Percentiles rank a stretch among this genome's conserved stretches.
phyloP scores from a whole-genome alignment of 202 grass and related monocot genomes.

The Zoysia matrella region DNA sequence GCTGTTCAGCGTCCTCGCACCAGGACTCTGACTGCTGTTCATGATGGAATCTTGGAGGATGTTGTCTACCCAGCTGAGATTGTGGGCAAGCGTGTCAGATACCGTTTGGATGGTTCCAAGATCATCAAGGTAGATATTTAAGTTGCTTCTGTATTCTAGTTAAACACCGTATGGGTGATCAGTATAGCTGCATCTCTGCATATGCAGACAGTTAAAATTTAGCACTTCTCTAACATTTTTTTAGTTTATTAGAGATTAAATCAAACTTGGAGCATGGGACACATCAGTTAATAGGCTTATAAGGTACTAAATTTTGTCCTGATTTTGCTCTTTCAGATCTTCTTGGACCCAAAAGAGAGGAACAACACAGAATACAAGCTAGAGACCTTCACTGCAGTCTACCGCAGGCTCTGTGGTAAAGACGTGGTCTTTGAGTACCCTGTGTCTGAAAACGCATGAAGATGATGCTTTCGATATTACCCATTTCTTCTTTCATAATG shows the following conservation, averaged over 20 bases:
- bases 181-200: background rate
- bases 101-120: conserved; percentile 80
- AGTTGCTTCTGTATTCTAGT: background rate
- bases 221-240: no score
- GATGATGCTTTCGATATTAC: conserved; percentile 36
- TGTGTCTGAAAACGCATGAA: conserved; percentile 55
- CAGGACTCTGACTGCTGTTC: conserved; percentile 76
- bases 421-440: conserved; percentile 77
- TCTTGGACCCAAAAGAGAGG: conserved; percentile 80
- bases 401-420: conserved; percentile 78
- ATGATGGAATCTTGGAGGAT: conserved; percentile 80
- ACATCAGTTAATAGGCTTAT: background rate
- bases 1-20: conserved; percentile 74
- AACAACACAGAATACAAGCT: conserved; percentile 83
- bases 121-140: conserved; percentile 59
- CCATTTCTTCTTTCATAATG: conserved; percentile 37
- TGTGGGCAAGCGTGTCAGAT: conserved; percentile 71
- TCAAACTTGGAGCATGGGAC: conserved; percentile 55
- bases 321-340: conserved; percentile 53
- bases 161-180: background rate
- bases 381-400: conserved; percentile 71
- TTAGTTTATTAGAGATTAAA: background rate
- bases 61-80: conserved; percentile 82
- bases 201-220: no score
- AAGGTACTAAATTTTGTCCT: conserved; percentile 26